Evolutionary conservation across 2,329 filamentous ascomycete genomes (phyloP), one percentile per base, ranked within the genome.

Genomic region (Neonectria punicea): DNA sequence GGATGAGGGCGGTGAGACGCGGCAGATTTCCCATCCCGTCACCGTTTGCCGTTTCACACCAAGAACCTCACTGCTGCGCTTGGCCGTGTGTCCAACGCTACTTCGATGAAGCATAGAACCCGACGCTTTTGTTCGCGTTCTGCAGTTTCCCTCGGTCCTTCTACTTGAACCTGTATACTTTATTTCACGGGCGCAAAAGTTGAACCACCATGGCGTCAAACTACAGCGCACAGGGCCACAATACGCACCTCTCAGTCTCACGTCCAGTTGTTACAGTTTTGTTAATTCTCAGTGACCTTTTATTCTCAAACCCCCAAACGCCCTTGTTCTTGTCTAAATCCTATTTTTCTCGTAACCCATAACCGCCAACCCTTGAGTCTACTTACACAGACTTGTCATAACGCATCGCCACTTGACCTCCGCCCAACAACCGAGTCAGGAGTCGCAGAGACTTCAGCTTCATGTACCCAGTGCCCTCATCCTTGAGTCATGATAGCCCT

Each of bases 1-100:
- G 79, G 80, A 73, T 75, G 58, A 56, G 61, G 76, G 80, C 80
- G 80, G 80, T 81, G 74, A 70, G 32, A 0, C 1, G 11, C 32
- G 80, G 80, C 80, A 82, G 75, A 80, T 79, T 69, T 30, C 43
- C 49, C 50, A 32, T 67, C 47, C 32, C 36, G 50, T 53, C 55
- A 20, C 25, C 18, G 16, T 36, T 46, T 58, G 18, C 20, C 25
- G 20, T 30, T 41, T 54, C 39, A 53, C 61, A 60, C 20, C 55
- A 5, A 22, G 36, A 51, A 59, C 56, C 51, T 64, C 56, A 36
- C 56, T 43, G n/a, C n/a, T 43, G 3, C n/a, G n/a, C 9, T 10
- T 43, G n/a, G n/a, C n/a, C 7, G n/a, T 20, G 8, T 43, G n/a
- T 43, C 10, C 39, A 39, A 39, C 36, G 36, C 36, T 11, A 34